These are phyloP conservation scores for Neurospora sp. DNA, from an alignment of 495 filamentous ascomycete species.

Conservation along the genomic window DNA sequence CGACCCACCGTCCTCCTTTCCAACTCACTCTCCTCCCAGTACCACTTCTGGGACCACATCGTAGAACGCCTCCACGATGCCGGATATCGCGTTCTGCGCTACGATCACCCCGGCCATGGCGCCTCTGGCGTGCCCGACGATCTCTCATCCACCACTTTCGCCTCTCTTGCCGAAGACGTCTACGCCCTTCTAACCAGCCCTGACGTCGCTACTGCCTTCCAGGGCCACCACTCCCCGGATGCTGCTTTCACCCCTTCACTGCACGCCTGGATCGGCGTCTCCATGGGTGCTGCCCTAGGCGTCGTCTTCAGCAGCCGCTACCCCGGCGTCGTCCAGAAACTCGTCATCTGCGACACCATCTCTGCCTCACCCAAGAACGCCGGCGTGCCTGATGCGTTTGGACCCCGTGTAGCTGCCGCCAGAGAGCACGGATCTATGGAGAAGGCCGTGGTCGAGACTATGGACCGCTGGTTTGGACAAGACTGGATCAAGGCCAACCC, in stretches of 20 bases:
- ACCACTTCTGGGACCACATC: constrained; percentile 18
- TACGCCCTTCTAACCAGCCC: constrained; percentile 14
- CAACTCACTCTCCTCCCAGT: constrained; percentile 16
- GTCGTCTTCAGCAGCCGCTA: constrained; percentile 19
- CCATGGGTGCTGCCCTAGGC: constrained; percentile 24
- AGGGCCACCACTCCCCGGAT: background rate
- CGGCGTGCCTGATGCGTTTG: constrained; percentile 14
- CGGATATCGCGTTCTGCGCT: constrained; percentile 22
- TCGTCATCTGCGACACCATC: constrained; percentile 21
- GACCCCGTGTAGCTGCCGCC: constrained; percentile 14
- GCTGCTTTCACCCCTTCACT: constrained; percentile 3
- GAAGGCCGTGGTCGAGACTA: constrained; percentile 11
- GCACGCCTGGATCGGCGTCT: constrained; percentile 26
- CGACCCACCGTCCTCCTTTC: constrained; percentile 17
- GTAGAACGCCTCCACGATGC: constrained; percentile 13
- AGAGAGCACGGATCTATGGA: constrained; percentile 15
- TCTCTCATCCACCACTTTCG: constrained; percentile 19
- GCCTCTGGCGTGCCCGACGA: constrained; percentile 16
- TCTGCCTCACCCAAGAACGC: constrained; percentile 16
- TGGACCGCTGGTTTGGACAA: constrained; percentile 23
- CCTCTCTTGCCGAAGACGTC: constrained; percentile 22
- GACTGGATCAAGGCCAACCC: constrained; percentile 20
- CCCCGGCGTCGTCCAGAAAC: constrained; percentile 13
- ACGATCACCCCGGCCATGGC: constrained; percentile 28
- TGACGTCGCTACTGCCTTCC: constrained; percentile 4